Evolutionary conservation across 1,284 basidiomycete species (phyloP).

Genomic region (Calocybe gambosa): DNA sequence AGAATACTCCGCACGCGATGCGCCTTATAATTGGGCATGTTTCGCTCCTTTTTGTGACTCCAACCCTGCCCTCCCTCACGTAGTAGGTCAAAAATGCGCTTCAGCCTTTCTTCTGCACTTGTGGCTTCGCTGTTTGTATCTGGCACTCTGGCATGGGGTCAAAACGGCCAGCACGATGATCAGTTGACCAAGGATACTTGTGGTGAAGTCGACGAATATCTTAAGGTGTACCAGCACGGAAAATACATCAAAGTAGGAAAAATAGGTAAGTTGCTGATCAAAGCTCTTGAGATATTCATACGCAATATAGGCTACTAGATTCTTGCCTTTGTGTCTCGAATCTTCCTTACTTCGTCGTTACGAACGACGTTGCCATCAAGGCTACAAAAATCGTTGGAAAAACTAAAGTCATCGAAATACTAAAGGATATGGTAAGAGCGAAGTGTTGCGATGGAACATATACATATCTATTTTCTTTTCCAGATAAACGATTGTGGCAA

Average conservation of each 20-base stretch:
- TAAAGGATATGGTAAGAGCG: constrained; percentile 30
- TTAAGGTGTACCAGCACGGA: constrained; percentile 25
- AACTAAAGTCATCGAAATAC: constrained; percentile 19
- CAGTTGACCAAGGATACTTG: constrained; percentile 29
- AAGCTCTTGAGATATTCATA: background rate
- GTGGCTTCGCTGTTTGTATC: constrained; percentile 6
- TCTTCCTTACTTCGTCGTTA: constrained; percentile 28
- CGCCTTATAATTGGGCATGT: no score
- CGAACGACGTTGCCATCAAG: constrained; percentile 24
- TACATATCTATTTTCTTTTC: background rate
- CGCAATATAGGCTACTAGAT: constrained; percentile 19
- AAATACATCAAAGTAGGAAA: constrained; percentile 24
- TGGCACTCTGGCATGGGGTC: background rate
- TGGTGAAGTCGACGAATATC: constrained; percentile 28
- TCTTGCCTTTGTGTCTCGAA: constrained; percentile 35
- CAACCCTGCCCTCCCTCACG: no score
- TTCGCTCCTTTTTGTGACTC: no score
- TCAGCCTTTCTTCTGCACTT: constrained; percentile 27
- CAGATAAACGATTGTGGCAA: constrained; percentile 22
- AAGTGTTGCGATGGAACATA: background rate
- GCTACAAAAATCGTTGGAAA: constrained; percentile 28
- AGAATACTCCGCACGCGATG: no score
- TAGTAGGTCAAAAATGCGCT: constrained; percentile 19
- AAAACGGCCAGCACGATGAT: no score
- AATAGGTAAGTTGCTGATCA: constrained; percentile 24